These are phyloP conservation scores for Cladosporium austrohemisphaericum DNA, from an alignment of 2,329 filamentous ascomycete genomes.

Conservation along the genomic window DNA sequence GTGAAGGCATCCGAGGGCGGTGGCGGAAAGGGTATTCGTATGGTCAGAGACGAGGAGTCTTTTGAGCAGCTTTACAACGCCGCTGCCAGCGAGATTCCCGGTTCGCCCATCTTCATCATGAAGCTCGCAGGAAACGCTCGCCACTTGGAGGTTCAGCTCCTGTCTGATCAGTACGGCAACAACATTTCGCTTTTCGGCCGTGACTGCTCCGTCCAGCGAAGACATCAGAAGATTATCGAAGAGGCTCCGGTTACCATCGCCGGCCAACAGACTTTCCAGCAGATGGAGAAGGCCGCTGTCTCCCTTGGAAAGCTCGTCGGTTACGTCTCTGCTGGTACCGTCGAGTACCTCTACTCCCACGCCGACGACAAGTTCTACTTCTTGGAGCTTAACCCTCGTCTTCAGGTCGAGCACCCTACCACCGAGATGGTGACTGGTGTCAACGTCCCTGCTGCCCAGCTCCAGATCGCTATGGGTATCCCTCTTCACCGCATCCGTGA, in stretches of 20 bases:
- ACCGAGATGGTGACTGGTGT: constrained; percentile 99
- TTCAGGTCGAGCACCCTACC: constrained; percentile 98
- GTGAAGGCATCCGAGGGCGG: constrained; percentile 99
- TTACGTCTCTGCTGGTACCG: constrained; percentile 97
- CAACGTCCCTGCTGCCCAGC: constrained; percentile 92
- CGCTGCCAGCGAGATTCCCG: constrained; percentile 93
- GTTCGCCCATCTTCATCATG: constrained; percentile 99
- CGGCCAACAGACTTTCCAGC: constrained; percentile 80
- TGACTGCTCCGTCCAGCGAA: constrained; percentile 96
- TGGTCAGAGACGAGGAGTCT: constrained; percentile 78
- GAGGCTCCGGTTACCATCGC: constrained; percentile 97
- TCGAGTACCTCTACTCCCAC: constrained; percentile 98
- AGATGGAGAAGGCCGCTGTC: constrained; percentile 95
- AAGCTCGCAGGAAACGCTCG: constrained; percentile 95
- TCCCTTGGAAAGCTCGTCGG: constrained; percentile 90
- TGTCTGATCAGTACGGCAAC: constrained; percentile 99
- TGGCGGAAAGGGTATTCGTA: constrained; percentile 98
- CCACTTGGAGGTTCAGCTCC: constrained; percentile 93
- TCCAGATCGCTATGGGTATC: constrained; percentile 98
- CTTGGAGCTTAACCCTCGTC: constrained; percentile 95
- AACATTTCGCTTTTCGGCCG: constrained; percentile 98
- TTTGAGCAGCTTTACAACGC: constrained; percentile 90
- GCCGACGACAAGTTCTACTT: constrained; percentile 99
- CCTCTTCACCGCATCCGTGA: constrained; percentile 93
- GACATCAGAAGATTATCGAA: constrained; percentile 99